Conservation (phyloP, 1,139 yeast species). For the Kurtzmaniella quercitrusa region DNA sequence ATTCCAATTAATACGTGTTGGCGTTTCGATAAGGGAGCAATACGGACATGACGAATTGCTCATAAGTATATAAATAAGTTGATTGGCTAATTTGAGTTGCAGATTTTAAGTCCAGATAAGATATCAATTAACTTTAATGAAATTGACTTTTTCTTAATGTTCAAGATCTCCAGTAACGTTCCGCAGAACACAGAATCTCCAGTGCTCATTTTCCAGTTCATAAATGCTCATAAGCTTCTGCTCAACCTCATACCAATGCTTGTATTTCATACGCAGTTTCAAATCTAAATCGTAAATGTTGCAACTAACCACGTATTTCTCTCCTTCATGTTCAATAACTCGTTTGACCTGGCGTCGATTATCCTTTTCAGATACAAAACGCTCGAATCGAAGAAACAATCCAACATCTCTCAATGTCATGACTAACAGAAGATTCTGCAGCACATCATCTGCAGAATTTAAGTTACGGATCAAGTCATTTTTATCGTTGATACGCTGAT, state of each 20-base stretch:
- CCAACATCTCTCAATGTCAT: conserved; percentile 61
- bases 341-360: conserved; percentile 33
- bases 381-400: conserved; percentile 41
- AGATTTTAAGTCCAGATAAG: too few relatives aligned
- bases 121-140: too few relatives aligned
- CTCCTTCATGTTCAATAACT: conserved; percentile 24
- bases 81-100: too few relatives aligned
- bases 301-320: conserved; percentile 32
- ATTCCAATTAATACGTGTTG: too few relatives aligned
- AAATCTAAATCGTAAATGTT: conserved; percentile 44
- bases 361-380: conserved; percentile 26
- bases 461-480: conserved; percentile 34
- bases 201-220: conserved; percentile 31
- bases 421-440: conserved; percentile 38
- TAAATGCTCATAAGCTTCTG: conserved; percentile 30
- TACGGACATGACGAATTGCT: too few relatives aligned
- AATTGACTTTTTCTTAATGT: not conserved
- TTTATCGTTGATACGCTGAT: conserved; percentile 33
- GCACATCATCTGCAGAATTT: conserved; percentile 37
- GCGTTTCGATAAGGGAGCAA: too few relatives aligned
- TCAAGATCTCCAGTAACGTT: conserved; percentile 1
- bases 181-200: conserved; percentile 31
- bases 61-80: too few relatives aligned
- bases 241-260: conserved; percentile 42
- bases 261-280: conserved; percentile 37